Evolutionary conservation across 2,329 filamentous ascomycete species (phyloP).

Genomic region (Lomentospora prolificans): DNA sequence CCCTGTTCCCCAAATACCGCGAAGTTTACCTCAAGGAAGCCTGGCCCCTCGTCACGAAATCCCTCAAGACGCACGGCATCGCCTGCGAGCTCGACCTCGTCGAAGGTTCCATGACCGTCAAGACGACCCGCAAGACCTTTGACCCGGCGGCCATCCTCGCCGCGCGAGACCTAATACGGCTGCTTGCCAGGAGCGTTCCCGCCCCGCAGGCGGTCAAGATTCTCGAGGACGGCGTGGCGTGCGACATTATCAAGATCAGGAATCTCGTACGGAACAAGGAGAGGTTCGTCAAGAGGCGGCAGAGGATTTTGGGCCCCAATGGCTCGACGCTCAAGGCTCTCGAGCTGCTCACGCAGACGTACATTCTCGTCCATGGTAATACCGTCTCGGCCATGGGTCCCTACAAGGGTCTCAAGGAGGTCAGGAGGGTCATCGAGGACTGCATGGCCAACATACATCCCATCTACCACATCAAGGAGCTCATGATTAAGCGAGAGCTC

Average conservation of each 20-base stretch:
- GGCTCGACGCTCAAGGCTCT: conserved; percentile 90
- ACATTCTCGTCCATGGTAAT: conserved; percentile 93
- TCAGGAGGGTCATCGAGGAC: conserved; percentile 81
- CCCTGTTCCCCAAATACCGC: conserved; percentile 90
- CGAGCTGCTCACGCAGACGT: conserved; percentile 81
- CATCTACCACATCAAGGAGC: conserved; percentile 68
- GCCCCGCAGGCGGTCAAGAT: conserved; percentile 91
- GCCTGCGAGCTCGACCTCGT: conserved; percentile 89
- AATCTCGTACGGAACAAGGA: conserved; percentile 89
- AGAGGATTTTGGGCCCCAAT: conserved; percentile 83
- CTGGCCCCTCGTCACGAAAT: conserved; percentile 83
- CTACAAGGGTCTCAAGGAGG: conserved; percentile 88
- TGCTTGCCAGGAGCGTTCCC: conserved; percentile 83
- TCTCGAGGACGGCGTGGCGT: conserved; percentile 80
- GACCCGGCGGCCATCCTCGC: conserved; percentile 92
- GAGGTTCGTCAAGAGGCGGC: conserved; percentile 86
- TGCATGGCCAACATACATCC: conserved; percentile 97
- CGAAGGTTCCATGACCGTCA: conserved; percentile 93
- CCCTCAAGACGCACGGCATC: conserved; percentile 79
- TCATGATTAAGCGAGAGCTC: conserved; percentile 89
- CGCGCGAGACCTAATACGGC: conserved; percentile 85
- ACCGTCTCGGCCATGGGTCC: conserved; percentile 87
- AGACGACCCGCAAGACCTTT: conserved; percentile 83
- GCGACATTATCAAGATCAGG: conserved; percentile 93
- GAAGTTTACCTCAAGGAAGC: conserved; percentile 87